phyloP scores from a whole-genome alignment of 1,139 yeast species.

The Geotrichum fermentans region DNA sequence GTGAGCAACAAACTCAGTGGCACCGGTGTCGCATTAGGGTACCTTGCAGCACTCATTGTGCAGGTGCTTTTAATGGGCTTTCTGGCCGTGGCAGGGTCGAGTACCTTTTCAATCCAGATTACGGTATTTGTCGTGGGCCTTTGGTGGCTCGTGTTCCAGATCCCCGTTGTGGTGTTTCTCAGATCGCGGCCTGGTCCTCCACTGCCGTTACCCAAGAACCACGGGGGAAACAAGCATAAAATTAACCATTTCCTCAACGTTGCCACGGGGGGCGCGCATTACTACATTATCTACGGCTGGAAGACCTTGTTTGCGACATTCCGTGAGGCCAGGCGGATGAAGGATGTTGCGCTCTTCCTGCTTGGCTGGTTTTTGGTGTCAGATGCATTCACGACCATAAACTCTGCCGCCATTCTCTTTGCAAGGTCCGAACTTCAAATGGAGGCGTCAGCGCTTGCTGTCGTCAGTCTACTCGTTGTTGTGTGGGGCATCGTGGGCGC shows the following conservation, averaged over 20 bases:
- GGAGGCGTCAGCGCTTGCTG: conserved; percentile 57
- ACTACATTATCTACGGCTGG: conserved; percentile 52
- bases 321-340: conserved; percentile 50
- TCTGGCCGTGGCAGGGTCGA: conserved; percentile 43
- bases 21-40: conserved; percentile 61
- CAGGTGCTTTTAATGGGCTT: conserved; percentile 52
- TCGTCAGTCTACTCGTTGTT: conserved; percentile 60
- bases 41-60: conserved; percentile 58
- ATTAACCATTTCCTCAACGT: conserved; percentile 19
- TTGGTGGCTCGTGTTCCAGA: conserved; percentile 67
- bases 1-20: conserved; percentile 51
- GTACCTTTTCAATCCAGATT: conserved; percentile 45
- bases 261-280: conserved; percentile 21
- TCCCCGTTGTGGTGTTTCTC: conserved; percentile 49
- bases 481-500: conserved; percentile 62
- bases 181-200: conserved; percentile 43
- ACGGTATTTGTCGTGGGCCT: conserved; percentile 57
- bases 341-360: conserved; percentile 56
- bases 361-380: conserved; percentile 66
- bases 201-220: conserved; percentile 24
- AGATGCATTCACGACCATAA: conserved; percentile 69
- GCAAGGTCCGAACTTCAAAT: conserved; percentile 61
- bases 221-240: conserved; percentile 17
- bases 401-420: conserved; percentile 66
- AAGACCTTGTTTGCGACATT: conserved; percentile 48